phyloP scores from a whole-genome alignment of 495 filamentous ascomycete genomes.

The Poronia punctata region DNA sequence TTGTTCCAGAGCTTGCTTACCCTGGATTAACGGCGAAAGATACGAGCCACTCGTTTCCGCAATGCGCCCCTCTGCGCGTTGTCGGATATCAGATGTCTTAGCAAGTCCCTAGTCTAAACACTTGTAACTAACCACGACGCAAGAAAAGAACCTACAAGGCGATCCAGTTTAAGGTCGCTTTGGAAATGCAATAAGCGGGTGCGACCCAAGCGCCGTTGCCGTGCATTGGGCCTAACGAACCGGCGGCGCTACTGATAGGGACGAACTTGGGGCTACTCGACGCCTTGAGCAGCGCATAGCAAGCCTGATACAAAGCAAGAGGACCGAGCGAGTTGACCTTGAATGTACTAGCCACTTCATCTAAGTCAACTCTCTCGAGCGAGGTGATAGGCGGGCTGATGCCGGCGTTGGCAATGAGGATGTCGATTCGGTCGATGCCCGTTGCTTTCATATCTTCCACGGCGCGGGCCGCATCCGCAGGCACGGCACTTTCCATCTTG shows the following conservation, averaged over 20 bases:
- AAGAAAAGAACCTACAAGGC: slow-evolving; percentile 11
- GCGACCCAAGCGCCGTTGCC: slow-evolving; percentile 4
- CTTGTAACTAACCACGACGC: background rate
- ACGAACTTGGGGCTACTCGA: slow-evolving; percentile 13
- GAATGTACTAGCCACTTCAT: slow-evolving; percentile 6
- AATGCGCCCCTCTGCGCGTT: slow-evolving; percentile 10
- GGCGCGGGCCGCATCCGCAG: slow-evolving; percentile 18
- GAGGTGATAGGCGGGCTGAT: background rate
- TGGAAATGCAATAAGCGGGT: slow-evolving; percentile 15
- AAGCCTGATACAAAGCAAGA: slow-evolving; percentile 14
- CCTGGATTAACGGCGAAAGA: slow-evolving; percentile 13
- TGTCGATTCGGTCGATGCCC: slow-evolving; percentile 15
- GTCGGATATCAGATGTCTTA: background rate
- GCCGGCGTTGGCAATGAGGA: slow-evolving; percentile 21
- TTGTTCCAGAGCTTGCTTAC: slow-evolving; percentile 1
- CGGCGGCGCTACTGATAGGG: slow-evolving; percentile 11
- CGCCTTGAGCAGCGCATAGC: slow-evolving; percentile 10
- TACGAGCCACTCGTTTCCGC: slow-evolving; percentile 13
- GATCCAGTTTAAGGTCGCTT: slow-evolving; percentile 19
- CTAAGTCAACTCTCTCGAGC: slow-evolving; percentile 9
- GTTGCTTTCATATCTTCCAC: slow-evolving; percentile 5
- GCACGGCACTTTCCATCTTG: slow-evolving; percentile 13
- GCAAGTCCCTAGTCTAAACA: background rate
- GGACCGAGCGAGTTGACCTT: slow-evolving; percentile 17
- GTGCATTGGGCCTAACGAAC: slow-evolving; percentile 11